A percentile compares a stretch with the other conserved stretches of the same genome.
These are phyloP conservation scores for Jamesozyma lodderae DNA, from an alignment of 805 yeast genomes.

Conservation along the genomic window DNA sequence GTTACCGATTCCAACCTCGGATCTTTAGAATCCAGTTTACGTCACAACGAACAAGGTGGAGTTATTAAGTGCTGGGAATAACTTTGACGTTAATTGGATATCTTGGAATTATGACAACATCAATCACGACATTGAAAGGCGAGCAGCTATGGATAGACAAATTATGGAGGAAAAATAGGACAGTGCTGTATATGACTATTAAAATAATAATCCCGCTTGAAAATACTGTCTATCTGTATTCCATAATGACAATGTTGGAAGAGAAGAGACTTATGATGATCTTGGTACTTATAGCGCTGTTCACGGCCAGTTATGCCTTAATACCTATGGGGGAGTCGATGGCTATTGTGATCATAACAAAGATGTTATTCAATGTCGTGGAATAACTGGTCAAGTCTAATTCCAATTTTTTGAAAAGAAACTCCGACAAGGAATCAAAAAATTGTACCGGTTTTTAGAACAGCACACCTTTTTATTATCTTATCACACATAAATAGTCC, in stretches of 20 bases:
- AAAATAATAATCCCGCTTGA: background rate
- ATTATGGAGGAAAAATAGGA: constrained; percentile 1
- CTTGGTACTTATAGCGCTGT: constrained; percentile 6
- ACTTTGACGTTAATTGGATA: constrained; percentile 5
- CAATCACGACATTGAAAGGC: constrained; percentile 1
- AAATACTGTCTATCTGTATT: background rate
- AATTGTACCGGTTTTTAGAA: too few species aligned
- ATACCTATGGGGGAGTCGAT: constrained; percentile 12
- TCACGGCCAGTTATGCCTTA: constrained; percentile 9
- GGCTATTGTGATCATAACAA: constrained; percentile 7
- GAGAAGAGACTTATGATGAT: constrained; percentile 1
- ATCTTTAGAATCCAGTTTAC: constrained; percentile 1
- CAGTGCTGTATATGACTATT: background rate
- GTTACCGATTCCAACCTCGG: background rate
- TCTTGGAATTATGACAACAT: constrained; percentile 3
- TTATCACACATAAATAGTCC: background rate
- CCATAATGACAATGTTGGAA: background rate
- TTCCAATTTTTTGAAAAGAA: background rate
- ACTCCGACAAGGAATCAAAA: too few species aligned
- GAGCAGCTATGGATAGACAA: constrained; percentile 2
- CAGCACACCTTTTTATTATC: background rate
- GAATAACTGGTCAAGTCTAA: background rate
- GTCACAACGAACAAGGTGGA: constrained; percentile 1
- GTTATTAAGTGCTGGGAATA: constrained; percentile 1
- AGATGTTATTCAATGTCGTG: background rate